Evolutionary conservation across 176 grass and related monocot genomes (phyloP).

Genomic region (Eremochloa ophiuroides): DNA sequence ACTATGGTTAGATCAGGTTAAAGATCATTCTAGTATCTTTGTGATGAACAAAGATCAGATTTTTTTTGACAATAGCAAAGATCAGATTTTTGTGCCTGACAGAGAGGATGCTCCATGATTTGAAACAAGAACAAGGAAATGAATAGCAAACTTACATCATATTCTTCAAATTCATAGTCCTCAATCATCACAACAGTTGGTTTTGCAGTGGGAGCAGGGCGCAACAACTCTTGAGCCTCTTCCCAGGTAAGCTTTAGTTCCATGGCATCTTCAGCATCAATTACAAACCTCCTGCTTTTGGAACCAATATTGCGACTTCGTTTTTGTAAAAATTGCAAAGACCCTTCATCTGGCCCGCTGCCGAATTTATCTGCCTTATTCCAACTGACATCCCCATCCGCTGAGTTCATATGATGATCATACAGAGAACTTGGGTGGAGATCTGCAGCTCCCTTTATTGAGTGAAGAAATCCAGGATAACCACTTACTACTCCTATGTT

Average conservation of each 20-base stretch:
- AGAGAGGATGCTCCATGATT: neutral
- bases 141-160: constrained; percentile 70
- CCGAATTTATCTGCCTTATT: constrained; percentile 66
- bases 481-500: constrained; percentile 72
- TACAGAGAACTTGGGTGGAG: constrained; percentile 53
- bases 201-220: constrained; percentile 79
- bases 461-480: constrained; percentile 81
- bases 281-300: constrained; percentile 81
- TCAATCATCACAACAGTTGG: constrained; percentile 89
- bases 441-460: constrained; percentile 64
- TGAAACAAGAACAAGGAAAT: neutral
- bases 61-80: no score
- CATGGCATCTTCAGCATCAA: constrained; percentile 84
- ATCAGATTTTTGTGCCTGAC: neutral
- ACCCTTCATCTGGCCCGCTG: constrained; percentile 51
- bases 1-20: constrained; percentile 14
- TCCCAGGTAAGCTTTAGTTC: constrained; percentile 95
- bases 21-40: neutral
- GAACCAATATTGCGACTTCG: constrained; percentile 83
- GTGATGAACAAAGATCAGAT: neutral
- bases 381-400: constrained; percentile 69
- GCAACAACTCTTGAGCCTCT: constrained; percentile 93
- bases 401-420: constrained; percentile 56
- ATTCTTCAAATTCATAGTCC: constrained; percentile 98
- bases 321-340: constrained; percentile 68